Base-by-base conservation (phyloP, 2,329 filamentous ascomycete genomes). In the Fusarium tanahbumbuense region DNA sequence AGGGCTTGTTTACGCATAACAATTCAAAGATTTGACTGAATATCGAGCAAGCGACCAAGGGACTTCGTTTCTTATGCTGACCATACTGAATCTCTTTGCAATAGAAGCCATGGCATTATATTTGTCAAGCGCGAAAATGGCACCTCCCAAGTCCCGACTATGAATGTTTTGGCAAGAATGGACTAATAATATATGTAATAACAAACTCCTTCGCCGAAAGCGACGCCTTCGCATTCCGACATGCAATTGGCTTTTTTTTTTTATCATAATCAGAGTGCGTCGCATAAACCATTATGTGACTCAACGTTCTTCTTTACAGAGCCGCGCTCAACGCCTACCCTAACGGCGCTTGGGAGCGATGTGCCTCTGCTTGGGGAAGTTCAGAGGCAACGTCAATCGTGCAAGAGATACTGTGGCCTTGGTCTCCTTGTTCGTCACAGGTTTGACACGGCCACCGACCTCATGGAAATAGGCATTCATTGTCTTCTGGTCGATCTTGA, bases 391-490 rank as follows among this genome's bases (percentile, higher is more conserved):
- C 73, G 86, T 88, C 74, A 98, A 82, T 72, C 89, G 89, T 15
- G 92, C 94, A 52, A 94, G 82, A 64, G 86, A 81, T 30, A 80
- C 74, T 60, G 79, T 79, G 63, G 81, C 86, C 66, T 89, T 88
- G 59, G 88, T 88, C 58, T 88, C 87, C 70, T 89, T 90, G 32
- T 86, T 87, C 70, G 89, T 85, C 61, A 87, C 84, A 70, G 84
- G 81, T 77, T 86, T 88, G 30, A 93, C 84, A 72, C 85, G 88
- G 30, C 90, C 92, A 23, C 93, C 93, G 70, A 96, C 89, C 78
- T 95, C 93, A 49, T 83, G 81, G 78, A 92, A 94, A 78, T 93
- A 94, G 76, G 89, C 86, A 55, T 84, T 86, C 74, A 95, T 89
- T 76, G 88, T 84, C 80, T 88, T 91, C 78, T 90, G 88, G 71